These are phyloP conservation scores for Fusarium napiforme DNA, from an alignment of 2,329 filamentous ascomycete species.

Conservation along the genomic window DNA sequence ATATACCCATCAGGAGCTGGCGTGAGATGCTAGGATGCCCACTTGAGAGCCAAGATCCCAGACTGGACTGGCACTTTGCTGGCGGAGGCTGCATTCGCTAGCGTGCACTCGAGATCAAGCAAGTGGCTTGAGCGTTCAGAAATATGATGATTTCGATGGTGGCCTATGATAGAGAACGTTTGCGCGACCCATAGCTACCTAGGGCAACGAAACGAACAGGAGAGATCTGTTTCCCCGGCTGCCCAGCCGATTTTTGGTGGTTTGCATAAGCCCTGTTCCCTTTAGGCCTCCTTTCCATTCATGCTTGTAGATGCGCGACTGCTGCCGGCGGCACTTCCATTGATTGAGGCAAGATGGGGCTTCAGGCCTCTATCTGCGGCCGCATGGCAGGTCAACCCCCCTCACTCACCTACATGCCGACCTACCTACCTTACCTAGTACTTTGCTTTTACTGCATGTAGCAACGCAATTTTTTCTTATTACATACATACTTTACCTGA, in stretches of 20 bases:
- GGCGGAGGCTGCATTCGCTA: not conserved
- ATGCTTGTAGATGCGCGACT: not conserved
- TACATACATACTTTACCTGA: not conserved
- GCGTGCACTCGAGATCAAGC: not conserved
- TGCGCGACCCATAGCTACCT: not conserved
- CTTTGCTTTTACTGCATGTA: conserved; percentile 6
- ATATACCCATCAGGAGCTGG: conserved; percentile 11
- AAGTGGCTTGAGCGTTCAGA: not conserved
- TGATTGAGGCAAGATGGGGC: not conserved
- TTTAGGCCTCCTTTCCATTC: not conserved
- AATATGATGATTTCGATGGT: not conserved
- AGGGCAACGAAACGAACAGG: not conserved
- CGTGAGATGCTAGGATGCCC: not conserved
- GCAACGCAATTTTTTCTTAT: not conserved
- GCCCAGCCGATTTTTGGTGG: not conserved
- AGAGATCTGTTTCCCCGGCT: not conserved
- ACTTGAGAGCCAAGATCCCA: conserved; percentile 6
- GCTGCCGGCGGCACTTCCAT: not conserved
- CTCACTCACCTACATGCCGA: not conserved
- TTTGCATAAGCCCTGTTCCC: not conserved
- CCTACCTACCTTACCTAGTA: not conserved
- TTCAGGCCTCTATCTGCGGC: not conserved
- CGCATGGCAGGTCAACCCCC: not conserved
- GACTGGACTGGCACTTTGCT: not conserved
- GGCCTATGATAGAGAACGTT: not conserved